These are phyloP conservation scores for Cornus controversa DNA, from an alignment of 148 eudicot species.

Conservation along the genomic window DNA sequence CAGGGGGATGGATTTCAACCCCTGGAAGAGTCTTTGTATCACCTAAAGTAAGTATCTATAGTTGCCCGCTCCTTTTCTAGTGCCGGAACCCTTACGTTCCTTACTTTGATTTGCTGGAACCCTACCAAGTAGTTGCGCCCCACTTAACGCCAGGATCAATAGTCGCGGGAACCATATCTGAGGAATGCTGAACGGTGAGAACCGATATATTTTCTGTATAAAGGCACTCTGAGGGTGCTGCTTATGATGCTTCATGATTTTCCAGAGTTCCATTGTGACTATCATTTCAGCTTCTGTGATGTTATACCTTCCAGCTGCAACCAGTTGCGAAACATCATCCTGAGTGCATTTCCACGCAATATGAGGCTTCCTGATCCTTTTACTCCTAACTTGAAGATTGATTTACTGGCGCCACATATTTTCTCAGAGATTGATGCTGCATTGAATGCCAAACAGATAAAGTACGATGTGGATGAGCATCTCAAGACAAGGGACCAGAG, in stretches of 20 bases:
- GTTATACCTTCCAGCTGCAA: conserved; percentile 85
- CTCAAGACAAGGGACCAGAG: too few species aligned
- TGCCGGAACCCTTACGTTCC: too few species aligned
- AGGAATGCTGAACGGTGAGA: conserved; percentile 80
- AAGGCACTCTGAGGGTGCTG: conserved; percentile 75
- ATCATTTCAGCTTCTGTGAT: conserved; percentile 91
- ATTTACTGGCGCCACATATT: conserved; percentile 67
- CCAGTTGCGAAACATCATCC: conserved; percentile 85
- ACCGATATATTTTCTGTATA: conserved; percentile 69
- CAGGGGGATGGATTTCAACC: too few species aligned
- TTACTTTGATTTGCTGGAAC: too few species aligned
- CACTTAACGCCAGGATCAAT: too few species aligned
- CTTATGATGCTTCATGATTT: conserved; percentile 83
- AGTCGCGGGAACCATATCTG: too few species aligned
- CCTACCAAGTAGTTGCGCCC: too few species aligned
- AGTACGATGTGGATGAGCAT: too few species aligned
- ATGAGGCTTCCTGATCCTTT: conserved; percentile 93
- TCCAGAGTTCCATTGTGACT: conserved; percentile 76
- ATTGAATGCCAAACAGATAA: too few species aligned
- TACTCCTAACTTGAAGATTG: conserved; percentile 88
- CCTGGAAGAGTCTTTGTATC: too few species aligned
- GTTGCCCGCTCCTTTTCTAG: too few species aligned
- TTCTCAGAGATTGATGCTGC: conserved; percentile 69
- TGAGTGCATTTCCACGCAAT: conserved; percentile 86
- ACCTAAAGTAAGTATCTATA: too few species aligned